phyloP scores from a whole-genome alignment of 208 protist species.

The Sergeia podlipaevii region DNA sequence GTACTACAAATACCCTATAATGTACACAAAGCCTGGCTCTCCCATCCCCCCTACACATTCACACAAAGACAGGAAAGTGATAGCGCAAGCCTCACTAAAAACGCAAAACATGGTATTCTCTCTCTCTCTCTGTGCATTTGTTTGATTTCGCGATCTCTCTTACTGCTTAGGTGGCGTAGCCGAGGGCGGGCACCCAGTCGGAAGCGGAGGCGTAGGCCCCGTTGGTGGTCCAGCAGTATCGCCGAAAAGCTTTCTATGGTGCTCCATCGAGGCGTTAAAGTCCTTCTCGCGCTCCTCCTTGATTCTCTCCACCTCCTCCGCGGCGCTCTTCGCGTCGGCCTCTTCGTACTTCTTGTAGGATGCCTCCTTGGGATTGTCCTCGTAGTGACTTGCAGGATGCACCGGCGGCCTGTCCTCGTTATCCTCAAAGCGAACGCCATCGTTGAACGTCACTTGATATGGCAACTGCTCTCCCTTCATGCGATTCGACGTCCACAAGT shows the following conservation, averaged over 20 bases:
- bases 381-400: conserved; percentile 80
- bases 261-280: conserved; percentile 65
- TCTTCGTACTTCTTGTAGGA: conserved; percentile 70
- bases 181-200: conserved; percentile 55
- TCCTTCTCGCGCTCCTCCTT: conserved; percentile 39
- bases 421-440: conserved; percentile 84
- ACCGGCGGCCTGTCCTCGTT: conserved; percentile 77
- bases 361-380: conserved; percentile 78
- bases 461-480: conserved; percentile 44
- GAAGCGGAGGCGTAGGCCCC: conserved; percentile 33
- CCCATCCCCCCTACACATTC: too few relatives aligned
- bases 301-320: conserved; percentile 23
- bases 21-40: too few relatives aligned
- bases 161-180: not conserved
- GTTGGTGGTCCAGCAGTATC: conserved; percentile 43
- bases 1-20: too few relatives aligned
- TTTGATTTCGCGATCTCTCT: not conserved
- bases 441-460: conserved; percentile 88
- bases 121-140: too few relatives aligned
- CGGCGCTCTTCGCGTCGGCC: conserved; percentile 38
- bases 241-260: conserved; percentile 49
- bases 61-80: too few relatives aligned
- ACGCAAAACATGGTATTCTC: too few relatives aligned
- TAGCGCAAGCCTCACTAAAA: too few relatives aligned
- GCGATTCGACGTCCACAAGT: conserved; percentile 85